These are phyloP conservation scores for Taiozyma onychis DNA, from an alignment of 1,139 yeast species.

Conservation along the genomic window DNA sequence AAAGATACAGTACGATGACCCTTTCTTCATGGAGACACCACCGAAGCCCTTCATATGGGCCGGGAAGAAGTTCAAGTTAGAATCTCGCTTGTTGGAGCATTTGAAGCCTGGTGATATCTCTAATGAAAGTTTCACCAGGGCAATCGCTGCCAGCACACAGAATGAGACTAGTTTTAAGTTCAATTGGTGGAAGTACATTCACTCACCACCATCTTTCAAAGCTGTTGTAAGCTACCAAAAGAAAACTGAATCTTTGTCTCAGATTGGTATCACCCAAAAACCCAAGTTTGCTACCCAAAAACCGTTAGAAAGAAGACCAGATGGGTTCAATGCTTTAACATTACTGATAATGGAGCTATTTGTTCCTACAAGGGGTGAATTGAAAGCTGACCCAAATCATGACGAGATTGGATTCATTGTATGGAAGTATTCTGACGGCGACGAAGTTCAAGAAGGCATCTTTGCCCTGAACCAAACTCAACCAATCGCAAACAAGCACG, in stretches of 20 bases:
- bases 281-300: constrained; percentile 29
- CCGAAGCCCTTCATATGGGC: constrained; percentile 62
- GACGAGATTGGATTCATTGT: constrained; percentile 58
- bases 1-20: constrained; percentile 52
- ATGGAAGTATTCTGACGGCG: constrained; percentile 53
- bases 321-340: constrained; percentile 44
- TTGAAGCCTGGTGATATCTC: constrained; percentile 23
- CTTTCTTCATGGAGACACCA: constrained; percentile 52
- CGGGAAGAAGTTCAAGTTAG: constrained; percentile 47
- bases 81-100: constrained; percentile 21
- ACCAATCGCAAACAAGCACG: constrained; percentile 4
- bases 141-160: neutral
- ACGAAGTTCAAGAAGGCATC: constrained; percentile 20
- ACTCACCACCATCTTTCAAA: constrained; percentile 34
- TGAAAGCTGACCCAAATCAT: constrained; percentile 58
- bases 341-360: constrained; percentile 64
- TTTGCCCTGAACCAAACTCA: constrained; percentile 6
- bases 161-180: neutral
- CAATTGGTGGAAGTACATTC: constrained; percentile 33
- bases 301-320: constrained; percentile 34
- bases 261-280: constrained; percentile 38
- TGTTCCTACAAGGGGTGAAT: constrained; percentile 43
- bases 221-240: constrained; percentile 24
- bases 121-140: constrained; percentile 14
- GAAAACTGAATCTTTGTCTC: constrained; percentile 31